Evolutionary conservation across 2,329 filamentous ascomycete genomes (phyloP).

Genomic region (Hypoxylon sp.): DNA sequence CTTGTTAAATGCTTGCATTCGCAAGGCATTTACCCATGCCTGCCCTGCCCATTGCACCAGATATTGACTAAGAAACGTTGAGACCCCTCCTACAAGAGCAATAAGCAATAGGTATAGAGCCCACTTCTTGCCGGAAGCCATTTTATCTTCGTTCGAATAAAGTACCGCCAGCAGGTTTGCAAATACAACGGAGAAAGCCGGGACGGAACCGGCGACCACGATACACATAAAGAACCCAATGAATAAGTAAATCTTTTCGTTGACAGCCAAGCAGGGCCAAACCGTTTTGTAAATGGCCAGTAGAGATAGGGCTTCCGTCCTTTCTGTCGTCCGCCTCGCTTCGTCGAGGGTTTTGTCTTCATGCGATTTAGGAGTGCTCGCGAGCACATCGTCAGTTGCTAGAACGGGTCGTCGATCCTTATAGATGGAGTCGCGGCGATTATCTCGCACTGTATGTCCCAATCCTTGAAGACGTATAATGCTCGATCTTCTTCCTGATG

Average conservation of each 20-base stretch:
- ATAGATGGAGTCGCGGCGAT: slow-evolving; percentile 29
- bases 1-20: slow-evolving; percentile 75
- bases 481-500: slow-evolving; percentile 32
- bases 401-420: slow-evolving; percentile 6
- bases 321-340: slow-evolving; percentile 4
- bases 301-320: slow-evolving; percentile 56
- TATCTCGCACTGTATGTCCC: slow-evolving; percentile 42
- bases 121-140: slow-evolving; percentile 72
- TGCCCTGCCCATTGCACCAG: slow-evolving; percentile 80
- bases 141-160: slow-evolving; percentile 67
- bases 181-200: slow-evolving; percentile 82
- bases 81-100: slow-evolving; percentile 74
- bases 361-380: neutral
- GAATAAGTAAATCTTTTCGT: slow-evolving; percentile 68
- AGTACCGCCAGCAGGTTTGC: slow-evolving; percentile 80
- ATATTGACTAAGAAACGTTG: slow-evolving; percentile 77
- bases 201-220: slow-evolving; percentile 76
- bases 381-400: neutral
- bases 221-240: slow-evolving; percentile 73
- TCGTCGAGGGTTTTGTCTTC: neutral
- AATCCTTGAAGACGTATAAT: slow-evolving; percentile 45
- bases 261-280: slow-evolving; percentile 73
- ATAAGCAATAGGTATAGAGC: slow-evolving; percentile 78
- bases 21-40: slow-evolving; percentile 81
- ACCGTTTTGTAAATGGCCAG: slow-evolving; percentile 76